Conservation (phyloP, 345 rosid species). For the Erodium maritimum region DNA sequence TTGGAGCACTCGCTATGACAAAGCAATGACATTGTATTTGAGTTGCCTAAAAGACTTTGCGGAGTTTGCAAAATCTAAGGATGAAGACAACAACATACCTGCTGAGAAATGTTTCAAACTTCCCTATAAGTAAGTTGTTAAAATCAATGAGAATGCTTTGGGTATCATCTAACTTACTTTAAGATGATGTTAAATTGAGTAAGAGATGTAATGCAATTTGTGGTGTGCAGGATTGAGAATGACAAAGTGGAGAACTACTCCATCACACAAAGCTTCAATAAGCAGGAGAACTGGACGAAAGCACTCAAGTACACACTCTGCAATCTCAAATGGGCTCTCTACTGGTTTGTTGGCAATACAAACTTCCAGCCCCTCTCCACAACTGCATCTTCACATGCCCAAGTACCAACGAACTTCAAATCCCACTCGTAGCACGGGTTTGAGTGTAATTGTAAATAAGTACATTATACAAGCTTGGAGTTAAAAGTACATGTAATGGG, state of each 20-base stretch:
- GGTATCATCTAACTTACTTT: too few relatives aligned
- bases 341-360: conserved; percentile 87
- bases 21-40: conserved; percentile 85
- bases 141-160: too few relatives aligned
- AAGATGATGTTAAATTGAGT: too few relatives aligned
- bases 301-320: conserved; percentile 93
- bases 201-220: too few relatives aligned
- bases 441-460: not conserved
- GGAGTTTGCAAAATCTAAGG: conserved; percentile 73
- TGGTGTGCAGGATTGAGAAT: conserved; percentile 67
- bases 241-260: conserved; percentile 82
- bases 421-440: not conserved
- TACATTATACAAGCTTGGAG: too few relatives aligned
- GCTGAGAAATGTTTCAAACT: conserved; percentile 71
- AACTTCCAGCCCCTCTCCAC: conserved; percentile 71
- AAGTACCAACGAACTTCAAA: conserved; percentile 37
- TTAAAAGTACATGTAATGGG: too few relatives aligned
- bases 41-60: conserved; percentile 93
- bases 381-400: conserved; percentile 36
- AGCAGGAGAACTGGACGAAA: conserved; percentile 96
- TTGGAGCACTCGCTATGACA: conserved; percentile 94
- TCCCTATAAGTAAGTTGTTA: conserved; percentile 78
- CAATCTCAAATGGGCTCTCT: conserved; percentile 90
- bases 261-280: conserved; percentile 86
- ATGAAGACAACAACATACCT: conserved; percentile 86